A percentile compares a stretch with the other conserved stretches of the same genome.
phyloP scores from a whole-genome alignment of 2,329 filamentous ascomycete species.

The Neonectria sp. region DNA sequence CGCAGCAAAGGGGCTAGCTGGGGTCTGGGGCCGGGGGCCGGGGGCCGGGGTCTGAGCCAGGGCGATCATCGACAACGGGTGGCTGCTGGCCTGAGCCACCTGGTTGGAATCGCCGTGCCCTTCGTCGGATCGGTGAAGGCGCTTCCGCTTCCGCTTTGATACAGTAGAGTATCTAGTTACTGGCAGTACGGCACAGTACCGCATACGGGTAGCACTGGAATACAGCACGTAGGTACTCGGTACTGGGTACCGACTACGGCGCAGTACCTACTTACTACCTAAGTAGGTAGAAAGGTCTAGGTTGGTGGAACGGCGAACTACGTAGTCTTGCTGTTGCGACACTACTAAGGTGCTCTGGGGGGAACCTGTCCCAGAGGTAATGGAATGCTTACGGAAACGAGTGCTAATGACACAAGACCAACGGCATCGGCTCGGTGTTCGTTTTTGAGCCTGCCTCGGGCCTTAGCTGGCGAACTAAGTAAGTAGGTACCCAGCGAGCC shows the following conservation, averaged over 20 bases:
- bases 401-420: neutral
- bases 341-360: neutral
- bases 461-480: neutral
- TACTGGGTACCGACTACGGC: no score
- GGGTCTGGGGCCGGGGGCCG: conserved; percentile 25
- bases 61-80: conserved; percentile 51
- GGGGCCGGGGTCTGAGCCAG: conserved; percentile 42
- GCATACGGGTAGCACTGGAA: no score
- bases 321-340: neutral
- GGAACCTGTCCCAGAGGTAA: neutral
- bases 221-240: no score
- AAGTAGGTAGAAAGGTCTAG: neutral
- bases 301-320: no score
- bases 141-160: conserved; percentile 33
- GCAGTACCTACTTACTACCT: neutral
- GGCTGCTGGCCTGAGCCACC: conserved; percentile 45
- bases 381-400: neutral
- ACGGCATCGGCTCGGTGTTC: neutral
- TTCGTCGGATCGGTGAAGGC: conserved; percentile 41
- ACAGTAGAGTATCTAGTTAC: conserved; percentile 1
- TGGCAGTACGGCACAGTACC: no score
- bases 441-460: neutral
- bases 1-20: conserved; percentile 20
- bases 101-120: conserved; percentile 44
- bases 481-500: neutral